phyloP scores from a whole-genome alignment of 164 flowering plant species.

The Chloranthus sessilifolius region DNA sequence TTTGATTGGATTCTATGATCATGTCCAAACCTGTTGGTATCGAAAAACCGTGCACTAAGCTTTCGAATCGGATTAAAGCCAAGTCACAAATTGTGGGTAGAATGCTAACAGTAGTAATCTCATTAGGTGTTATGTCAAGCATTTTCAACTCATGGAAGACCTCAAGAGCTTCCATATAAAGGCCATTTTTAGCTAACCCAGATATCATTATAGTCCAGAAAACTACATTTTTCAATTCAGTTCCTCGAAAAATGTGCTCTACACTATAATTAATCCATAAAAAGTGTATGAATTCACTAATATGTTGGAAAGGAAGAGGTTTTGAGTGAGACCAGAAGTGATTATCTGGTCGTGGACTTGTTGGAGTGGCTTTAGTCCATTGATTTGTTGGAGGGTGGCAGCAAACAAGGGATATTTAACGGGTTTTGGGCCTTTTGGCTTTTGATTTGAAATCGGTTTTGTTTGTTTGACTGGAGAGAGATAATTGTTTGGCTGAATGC shows the following conservation, averaged over 20 bases:
- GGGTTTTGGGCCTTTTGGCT: no score
- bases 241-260: conserved; percentile 19
- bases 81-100: conserved; percentile 32
- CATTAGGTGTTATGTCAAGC: conserved; percentile 26
- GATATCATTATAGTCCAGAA: conserved; percentile 42
- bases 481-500: no score
- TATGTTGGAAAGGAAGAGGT: conserved; percentile 31
- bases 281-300: conserved; percentile 28
- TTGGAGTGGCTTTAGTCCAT: conserved; percentile 22
- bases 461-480: not conserved
- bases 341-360: conserved; percentile 31
- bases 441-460: not conserved
- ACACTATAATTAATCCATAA: conserved; percentile 17
- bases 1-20: no score
- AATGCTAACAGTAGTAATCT: conserved; percentile 27
- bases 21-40: conserved; percentile 17
- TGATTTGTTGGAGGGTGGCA: conserved; percentile 20
- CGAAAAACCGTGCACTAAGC: conserved; percentile 31
- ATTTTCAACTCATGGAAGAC: conserved; percentile 26
- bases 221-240: conserved; percentile 27
- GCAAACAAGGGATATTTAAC: conserved; percentile 14
- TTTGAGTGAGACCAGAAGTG: conserved; percentile 22
- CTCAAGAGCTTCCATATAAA: conserved; percentile 17
- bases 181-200: conserved; percentile 24
- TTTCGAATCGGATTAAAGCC: conserved; percentile 26